Evolutionary conservation across 305 asterid genomes (phyloP), one percentile per base, ranked within the genome.

Genomic region (Fraxinus latifolia): DNA sequence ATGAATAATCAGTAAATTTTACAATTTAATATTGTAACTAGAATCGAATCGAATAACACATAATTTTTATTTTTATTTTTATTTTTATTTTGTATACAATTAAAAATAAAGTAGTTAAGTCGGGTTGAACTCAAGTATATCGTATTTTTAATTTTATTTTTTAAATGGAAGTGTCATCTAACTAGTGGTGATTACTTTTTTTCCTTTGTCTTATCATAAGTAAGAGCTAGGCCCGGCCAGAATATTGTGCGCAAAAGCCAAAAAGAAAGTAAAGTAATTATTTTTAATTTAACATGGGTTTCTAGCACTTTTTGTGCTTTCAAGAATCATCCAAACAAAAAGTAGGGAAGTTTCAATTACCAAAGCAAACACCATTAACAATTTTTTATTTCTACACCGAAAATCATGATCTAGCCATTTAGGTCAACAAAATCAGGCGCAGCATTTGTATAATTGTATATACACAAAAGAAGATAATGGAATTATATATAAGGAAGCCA

Each of bases 361-460:
- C 27, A 65, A 36, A 79, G 73, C 73, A 2, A 25, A 25, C 37
- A 73, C 12, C 33, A 79, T 68, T 7, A 33, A 21, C 73, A 39
- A 2, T 37, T 39, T 36, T 37, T 17, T 60, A 53, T 70, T 14
- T 67, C 8, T 29, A 68, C 75, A 68, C 81, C 21, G 81, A 87
- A 83, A 9, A 83, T 77, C 79, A 85, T 81, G 84, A 76, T 42
- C 72, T 14, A 47, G 19, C 19, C 58, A 12, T 47, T 14, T 44
- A 79, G 78, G 90, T 88, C 90, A 85, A 85, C 83, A 37, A 74
- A 82, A 84, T 82, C 42, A 32, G 60, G 84, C 89, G 84, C 85
- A 39, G 62, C 62, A 34, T 53, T n/a, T 77, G 33, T 39, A 6
- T 74, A 34, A 39, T n/a, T 77, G 33, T 39, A 6, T 74, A 74